A percentile compares a stretch with the other conserved stretches of the same genome.
Evolutionary conservation across 352 stramenopile species (phyloP).

Genomic region (Thraustochytrium sp.): DNA sequence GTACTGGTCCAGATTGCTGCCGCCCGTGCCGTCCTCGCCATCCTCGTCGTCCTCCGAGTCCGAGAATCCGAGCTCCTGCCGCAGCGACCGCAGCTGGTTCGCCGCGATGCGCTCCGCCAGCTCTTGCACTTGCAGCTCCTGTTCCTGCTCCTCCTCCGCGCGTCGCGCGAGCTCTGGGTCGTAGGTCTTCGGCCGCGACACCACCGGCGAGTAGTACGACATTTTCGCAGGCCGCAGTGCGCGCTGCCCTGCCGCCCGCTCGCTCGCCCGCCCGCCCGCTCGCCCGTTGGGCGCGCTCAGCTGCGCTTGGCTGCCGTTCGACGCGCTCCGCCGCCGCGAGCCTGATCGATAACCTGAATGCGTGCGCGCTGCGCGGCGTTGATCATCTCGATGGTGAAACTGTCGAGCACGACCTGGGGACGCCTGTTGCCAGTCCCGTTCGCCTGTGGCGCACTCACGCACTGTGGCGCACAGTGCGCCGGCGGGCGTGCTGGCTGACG

Average conservation of each 20-base stretch:
- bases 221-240: background rate
- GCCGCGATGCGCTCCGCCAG: conserved; percentile 27
- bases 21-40: background rate
- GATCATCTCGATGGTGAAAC: no score
- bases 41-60: conserved; percentile 12
- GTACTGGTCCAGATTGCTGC: background rate
- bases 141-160: background rate
- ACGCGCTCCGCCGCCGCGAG: conserved; percentile 57
- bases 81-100: conserved; percentile 14
- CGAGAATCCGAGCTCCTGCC: background rate
- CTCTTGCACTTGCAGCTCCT: background rate
- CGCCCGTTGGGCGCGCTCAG: conserved; percentile 66
- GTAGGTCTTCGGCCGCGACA: conserved; percentile 23
- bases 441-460: no score
- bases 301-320: conserved; percentile 57
- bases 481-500: no score
- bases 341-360: no score
- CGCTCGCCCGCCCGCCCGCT: no score
- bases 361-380: no score
- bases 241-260: no score
- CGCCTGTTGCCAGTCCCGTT: no score
- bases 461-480: no score
- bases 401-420: no score
- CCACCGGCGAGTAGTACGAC: conserved; percentile 9
- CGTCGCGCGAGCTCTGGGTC: conserved; percentile 29